Evolutionary conservation across 768 basidiomycete genomes (phyloP).

Genomic region (Nevesoporus exiguus): DNA sequence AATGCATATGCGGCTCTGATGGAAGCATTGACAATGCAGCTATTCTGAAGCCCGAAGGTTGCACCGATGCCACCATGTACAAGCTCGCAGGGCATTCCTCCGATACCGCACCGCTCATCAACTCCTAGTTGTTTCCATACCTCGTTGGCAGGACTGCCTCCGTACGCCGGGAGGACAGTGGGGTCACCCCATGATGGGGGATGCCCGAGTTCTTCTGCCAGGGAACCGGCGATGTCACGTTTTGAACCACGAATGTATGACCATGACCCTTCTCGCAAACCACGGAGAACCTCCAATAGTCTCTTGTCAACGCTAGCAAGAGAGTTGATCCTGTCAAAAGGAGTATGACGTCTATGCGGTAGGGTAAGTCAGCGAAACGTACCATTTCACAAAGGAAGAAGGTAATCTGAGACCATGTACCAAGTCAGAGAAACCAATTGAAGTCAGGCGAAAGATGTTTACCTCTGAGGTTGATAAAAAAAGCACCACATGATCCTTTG

Average conservation of each 20-base stretch:
- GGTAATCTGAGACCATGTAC: slow-evolving; percentile 34
- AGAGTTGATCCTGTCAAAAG: slow-evolving; percentile 51
- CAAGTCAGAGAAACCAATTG: not conserved
- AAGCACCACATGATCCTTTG: slow-evolving; percentile 87
- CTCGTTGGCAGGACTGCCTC: slow-evolving; percentile 48
- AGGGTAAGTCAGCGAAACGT: not conserved
- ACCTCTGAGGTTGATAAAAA: slow-evolving; percentile 75
- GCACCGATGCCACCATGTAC: slow-evolving; percentile 59
- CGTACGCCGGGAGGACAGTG: slow-evolving; percentile 54
- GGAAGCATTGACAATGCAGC: slow-evolving; percentile 57
- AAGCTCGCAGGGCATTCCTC: slow-evolving; percentile 74
- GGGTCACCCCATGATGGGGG: slow-evolving; percentile 66
- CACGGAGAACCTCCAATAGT: slow-evolving; percentile 51
- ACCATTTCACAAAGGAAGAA: slow-evolving; percentile 59
- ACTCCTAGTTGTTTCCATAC: slow-evolving; percentile 60
- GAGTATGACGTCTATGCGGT: not conserved
- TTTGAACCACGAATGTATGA: slow-evolving; percentile 51
- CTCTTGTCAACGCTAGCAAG: slow-evolving; percentile 66
- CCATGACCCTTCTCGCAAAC: slow-evolving; percentile 54
- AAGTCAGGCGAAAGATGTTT: not conserved
- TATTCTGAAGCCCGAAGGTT: slow-evolving; percentile 45
- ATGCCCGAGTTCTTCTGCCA: slow-evolving; percentile 55
- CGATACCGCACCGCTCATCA: slow-evolving; percentile 47
- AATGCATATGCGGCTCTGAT: slow-evolving; percentile 58
- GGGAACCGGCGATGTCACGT: slow-evolving; percentile 40